phyloP scores from a whole-genome alignment of 2,329 filamentous ascomycete species.

The Colletotrichum musicola region DNA sequence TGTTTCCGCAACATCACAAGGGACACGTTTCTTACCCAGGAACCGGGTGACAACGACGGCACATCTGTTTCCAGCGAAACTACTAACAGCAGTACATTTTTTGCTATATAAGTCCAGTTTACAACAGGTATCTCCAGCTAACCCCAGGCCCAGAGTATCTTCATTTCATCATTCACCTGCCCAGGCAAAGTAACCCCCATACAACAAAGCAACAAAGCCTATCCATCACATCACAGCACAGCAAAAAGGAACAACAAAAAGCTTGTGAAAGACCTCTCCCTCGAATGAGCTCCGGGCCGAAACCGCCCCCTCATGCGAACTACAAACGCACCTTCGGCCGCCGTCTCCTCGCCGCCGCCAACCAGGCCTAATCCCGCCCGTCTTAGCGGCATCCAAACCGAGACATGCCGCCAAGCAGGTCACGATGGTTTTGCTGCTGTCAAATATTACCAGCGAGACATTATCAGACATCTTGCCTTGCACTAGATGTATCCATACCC shows the following conservation, averaged over 20 bases:
- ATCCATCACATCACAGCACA: too few relatives aligned
- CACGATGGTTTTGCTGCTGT: neutral
- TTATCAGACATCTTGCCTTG: too few relatives aligned
- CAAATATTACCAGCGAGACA: too few relatives aligned
- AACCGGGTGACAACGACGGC: too few relatives aligned
- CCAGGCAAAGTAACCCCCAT: neutral
- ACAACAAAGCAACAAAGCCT: neutral
- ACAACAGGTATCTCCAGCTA: too few relatives aligned
- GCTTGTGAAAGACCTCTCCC: neutral
- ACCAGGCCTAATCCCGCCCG: neutral
- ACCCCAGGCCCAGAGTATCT: too few relatives aligned
- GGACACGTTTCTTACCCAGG: neutral
- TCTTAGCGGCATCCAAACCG: conserved; percentile 4
- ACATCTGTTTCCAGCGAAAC: too few relatives aligned
- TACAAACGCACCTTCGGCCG: neutral
- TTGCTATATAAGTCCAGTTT: too few relatives aligned
- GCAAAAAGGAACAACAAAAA: neutral
- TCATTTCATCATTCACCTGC: too few relatives aligned
- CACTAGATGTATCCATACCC: too few relatives aligned
- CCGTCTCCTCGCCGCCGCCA: neutral
- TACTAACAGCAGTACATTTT: too few relatives aligned
- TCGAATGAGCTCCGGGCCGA: neutral
- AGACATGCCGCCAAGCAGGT: neutral
- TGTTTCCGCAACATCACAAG: neutral
- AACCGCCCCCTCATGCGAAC: too few relatives aligned